Evolutionary conservation across 78 protist genomes (phyloP), one percentile per base, ranked within the genome.

Genomic region (slime mould (Dictyostelium discoideum)): DNA sequence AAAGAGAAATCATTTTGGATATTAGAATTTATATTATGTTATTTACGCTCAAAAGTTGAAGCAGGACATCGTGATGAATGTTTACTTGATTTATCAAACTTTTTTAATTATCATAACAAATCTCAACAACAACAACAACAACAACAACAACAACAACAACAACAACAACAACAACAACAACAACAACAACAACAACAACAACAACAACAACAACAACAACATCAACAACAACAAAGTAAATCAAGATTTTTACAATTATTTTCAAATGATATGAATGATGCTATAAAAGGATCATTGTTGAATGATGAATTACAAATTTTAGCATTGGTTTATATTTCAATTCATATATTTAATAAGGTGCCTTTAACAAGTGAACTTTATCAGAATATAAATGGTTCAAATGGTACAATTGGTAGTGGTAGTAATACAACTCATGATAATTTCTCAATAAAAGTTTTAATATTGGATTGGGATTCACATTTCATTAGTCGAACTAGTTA

Each of bases 1-100:
- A 46, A 84, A 40, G 93, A 87, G 54, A 46, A 32, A 60, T 87
- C 94, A 57, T 89, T 89, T 65, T 89, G 94, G 94, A n/a, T 39
- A 29, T n/a, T 89, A 14, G 48, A 63, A 13, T 29, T 89, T n/a
- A n/a, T 89, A 18, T 69, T 79, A 14, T 48, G n/a, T 8, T 89
- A 81, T 44, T 32, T 63, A 9, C 9, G 63, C 3, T 22, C 24
- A 18, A 18, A 18, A 1, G 48, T 63, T 13, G 94, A 89, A 69
- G 86, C 94, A 8, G 94, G 94, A 8, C 50, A 37, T 26, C 63
- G 72, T 18, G 67, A 89, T 13, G 13, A 18, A 24, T 32, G 72
- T n/a, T 24, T 89, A 57, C 5, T 9, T 9, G 94, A 88, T 18
- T 48, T 81, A 57, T 32, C 77, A 0, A 40, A 20, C 13, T 86